Percentiles rank a stretch among this genome's conserved stretches.
These are phyloP conservation scores for Phaeosphaeriaceae sp. DNA, from an alignment of 2,329 filamentous ascomycete species.

Conservation along the genomic window DNA sequence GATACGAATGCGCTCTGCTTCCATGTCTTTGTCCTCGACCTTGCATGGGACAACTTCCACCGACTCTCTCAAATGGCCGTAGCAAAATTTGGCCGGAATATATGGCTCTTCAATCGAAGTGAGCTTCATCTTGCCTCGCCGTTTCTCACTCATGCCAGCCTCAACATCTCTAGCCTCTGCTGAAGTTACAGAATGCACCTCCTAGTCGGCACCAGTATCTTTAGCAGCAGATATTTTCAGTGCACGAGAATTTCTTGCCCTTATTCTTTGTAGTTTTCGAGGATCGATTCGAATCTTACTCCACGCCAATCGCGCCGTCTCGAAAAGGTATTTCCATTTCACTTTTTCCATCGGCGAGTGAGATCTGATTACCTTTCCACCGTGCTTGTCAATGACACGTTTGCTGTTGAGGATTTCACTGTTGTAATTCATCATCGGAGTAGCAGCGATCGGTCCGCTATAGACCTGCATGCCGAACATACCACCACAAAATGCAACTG, in stretches of 20 bases:
- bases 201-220: background rate
- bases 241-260: background rate
- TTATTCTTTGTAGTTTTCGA: slow-evolving; percentile 3
- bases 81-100: too few species aligned
- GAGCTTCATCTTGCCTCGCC: slow-evolving; percentile 1
- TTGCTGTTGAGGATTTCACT: background rate
- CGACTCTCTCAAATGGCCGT: too few species aligned
- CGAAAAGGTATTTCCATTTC: slow-evolving; percentile 30
- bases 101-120: background rate
- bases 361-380: background rate
- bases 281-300: slow-evolving; percentile 16
- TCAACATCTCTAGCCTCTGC: slow-evolving; percentile 1
- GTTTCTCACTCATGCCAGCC: background rate
- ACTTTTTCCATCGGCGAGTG: slow-evolving; percentile 5
- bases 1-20: background rate
- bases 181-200: slow-evolving; percentile 1
- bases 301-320: slow-evolving; percentile 25
- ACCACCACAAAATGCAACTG: slow-evolving; percentile 18
- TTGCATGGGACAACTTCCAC: background rate
- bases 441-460: slow-evolving; percentile 22
- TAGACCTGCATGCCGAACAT: slow-evolving; percentile 23
- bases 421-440: slow-evolving; percentile 5
- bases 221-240: background rate
- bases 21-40: background rate
- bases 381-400: background rate